phyloP scores from a whole-genome alignment of 2,329 filamentous ascomycete genomes.

The Fonsecaea erecta region DNA sequence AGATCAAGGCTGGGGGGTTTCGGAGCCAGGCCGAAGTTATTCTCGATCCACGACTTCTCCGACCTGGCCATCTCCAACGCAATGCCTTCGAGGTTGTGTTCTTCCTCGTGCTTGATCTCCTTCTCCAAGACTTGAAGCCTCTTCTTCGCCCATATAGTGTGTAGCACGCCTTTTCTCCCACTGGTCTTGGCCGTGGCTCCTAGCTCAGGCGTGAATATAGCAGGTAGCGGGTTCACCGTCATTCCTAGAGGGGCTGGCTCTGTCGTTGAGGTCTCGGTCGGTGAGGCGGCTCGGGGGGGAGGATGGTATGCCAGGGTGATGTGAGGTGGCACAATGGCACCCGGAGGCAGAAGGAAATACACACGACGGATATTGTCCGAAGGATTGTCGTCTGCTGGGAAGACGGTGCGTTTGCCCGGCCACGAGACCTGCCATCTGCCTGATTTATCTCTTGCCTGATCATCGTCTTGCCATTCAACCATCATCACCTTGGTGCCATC shows the following conservation, averaged over 20 bases:
- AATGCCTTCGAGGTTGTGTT: conserved; percentile 76
- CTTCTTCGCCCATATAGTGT: conserved; percentile 89
- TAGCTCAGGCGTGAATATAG: conserved; percentile 80
- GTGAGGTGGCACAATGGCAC: conserved; percentile 70
- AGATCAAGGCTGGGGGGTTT: conserved; percentile 40
- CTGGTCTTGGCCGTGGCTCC: conserved; percentile 68
- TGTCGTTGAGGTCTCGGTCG: conserved; percentile 14
- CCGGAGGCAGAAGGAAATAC: conserved; percentile 80
- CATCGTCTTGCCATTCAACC: conserved; percentile 82
- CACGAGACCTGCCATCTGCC: conserved; percentile 79
- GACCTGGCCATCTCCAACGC: conserved; percentile 81
- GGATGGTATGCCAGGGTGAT: conserved; percentile 66
- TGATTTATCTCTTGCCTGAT: conserved; percentile 51
- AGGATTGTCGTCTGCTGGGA: conserved; percentile 66
- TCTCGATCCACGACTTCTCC: conserved; percentile 83
- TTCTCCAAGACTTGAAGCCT: conserved; percentile 73
- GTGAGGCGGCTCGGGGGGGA: conserved; percentile 52
- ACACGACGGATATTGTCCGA: conserved; percentile 64
- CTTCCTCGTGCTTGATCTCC: conserved; percentile 76
- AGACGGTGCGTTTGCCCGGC: conserved; percentile 76
- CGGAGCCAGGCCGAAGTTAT: conserved; percentile 71
- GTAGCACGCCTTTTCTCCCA: conserved; percentile 79
- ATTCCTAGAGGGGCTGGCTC: conserved; percentile 47
- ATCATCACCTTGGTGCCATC: conserved; percentile 90
- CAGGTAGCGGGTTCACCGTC: conserved; percentile 78